A percentile compares a stretch with the other conserved stretches of the same genome.
These are phyloP conservation scores for Primulina eburnea DNA, from an alignment of 257 asterid species.

Conservation along the genomic window DNA sequence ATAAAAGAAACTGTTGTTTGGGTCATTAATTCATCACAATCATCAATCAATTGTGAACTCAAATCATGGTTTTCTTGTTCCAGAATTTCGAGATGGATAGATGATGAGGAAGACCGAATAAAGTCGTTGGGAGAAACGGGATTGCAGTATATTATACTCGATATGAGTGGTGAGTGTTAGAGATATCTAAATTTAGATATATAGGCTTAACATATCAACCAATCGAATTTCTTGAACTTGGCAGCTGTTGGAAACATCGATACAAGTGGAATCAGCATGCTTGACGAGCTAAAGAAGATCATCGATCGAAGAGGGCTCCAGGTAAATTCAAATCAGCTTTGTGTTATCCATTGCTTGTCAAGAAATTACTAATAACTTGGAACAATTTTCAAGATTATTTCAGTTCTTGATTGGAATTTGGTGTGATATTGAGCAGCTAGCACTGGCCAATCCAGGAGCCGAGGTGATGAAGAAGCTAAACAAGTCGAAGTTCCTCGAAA, in stretches of 20 bases:
- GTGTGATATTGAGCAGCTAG: conserved; percentile 42
- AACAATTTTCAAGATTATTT: too few species aligned
- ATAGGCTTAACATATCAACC: background rate
- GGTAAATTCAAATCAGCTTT: conserved; percentile 32
- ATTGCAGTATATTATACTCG: conserved; percentile 67
- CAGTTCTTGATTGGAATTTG: background rate
- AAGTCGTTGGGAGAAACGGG: conserved; percentile 49
- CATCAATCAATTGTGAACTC: too few species aligned
- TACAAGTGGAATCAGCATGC: conserved; percentile 92
- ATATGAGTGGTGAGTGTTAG: conserved; percentile 60
- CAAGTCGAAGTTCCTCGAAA: conserved; percentile 72
- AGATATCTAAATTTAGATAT: background rate
- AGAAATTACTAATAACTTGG: too few species aligned
- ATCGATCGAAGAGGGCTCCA: conserved; percentile 75
- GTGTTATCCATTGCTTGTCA: background rate
- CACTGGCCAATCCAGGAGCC: conserved; percentile 67
- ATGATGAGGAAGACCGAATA: conserved; percentile 78
- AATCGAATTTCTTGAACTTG: background rate
- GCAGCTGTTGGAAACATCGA: conserved; percentile 96
- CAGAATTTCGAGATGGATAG: conserved; percentile 86
- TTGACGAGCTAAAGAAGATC: conserved; percentile 75
- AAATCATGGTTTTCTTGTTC: background rate
- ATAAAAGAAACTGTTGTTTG: background rate
- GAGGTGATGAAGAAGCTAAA: conserved; percentile 91
- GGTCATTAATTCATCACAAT: too few species aligned